phyloP scores from a whole-genome alignment of 257 asterid genomes.

The Mentha longifolia region DNA sequence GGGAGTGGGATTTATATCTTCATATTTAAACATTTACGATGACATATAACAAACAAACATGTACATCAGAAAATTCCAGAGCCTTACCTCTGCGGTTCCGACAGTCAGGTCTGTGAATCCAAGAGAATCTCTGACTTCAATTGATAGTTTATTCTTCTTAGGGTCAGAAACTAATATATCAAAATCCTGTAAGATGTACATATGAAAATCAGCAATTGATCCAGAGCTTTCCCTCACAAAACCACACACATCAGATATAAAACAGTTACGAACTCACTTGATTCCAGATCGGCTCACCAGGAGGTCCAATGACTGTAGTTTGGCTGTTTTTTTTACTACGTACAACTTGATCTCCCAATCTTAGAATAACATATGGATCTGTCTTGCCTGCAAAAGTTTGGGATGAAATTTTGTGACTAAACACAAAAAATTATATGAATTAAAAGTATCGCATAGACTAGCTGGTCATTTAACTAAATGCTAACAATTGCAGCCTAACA shows the following conservation, averaged over 20 bases:
- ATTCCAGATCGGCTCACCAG: constrained; percentile 99
- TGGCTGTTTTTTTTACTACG: constrained; percentile 95
- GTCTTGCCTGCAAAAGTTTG: constrained; percentile 75
- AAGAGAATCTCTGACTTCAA: constrained; percentile 88
- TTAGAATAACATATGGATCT: constrained; percentile 84
- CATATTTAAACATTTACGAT: constrained; percentile 17
- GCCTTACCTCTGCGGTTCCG: constrained; percentile 83
- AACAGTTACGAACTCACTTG: constrained; percentile 58
- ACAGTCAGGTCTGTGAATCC: constrained; percentile 83
- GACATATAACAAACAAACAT: constrained; percentile 13
- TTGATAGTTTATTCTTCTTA: constrained; percentile 62
- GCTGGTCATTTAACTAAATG: constrained; percentile 17
- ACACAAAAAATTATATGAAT: constrained; percentile 7
- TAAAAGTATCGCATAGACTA: constrained; percentile 4
- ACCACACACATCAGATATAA: constrained; percentile 9
- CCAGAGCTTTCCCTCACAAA: constrained; percentile 27
- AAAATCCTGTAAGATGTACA: constrained; percentile 69
- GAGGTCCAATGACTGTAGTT: constrained; percentile 96
- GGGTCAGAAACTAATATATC: constrained; percentile 89
- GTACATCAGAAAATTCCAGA: constrained; percentile 23
- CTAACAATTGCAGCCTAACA: constrained; percentile 10
- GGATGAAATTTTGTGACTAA: constrained; percentile 12
- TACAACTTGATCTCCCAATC: constrained; percentile 89
- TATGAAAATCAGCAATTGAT: constrained; percentile 22
- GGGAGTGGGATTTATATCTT: neutral